These are phyloP conservation scores for Colletotrichum simmondsii DNA, from an alignment of 2,329 filamentous ascomycete species.

Conservation along the genomic window DNA sequence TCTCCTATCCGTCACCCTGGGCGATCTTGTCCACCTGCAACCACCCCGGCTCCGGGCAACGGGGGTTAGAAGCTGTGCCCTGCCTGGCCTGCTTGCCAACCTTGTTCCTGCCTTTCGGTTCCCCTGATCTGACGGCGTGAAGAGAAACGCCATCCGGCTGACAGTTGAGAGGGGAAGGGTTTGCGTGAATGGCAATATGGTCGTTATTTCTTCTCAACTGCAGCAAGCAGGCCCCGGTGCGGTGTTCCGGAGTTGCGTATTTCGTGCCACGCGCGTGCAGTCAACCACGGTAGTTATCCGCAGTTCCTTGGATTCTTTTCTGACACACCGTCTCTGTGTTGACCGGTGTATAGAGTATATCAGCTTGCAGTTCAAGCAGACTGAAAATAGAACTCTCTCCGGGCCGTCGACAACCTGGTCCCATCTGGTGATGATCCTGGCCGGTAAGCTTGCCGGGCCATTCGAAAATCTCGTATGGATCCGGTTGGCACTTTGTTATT, in stretches of 20 bases:
- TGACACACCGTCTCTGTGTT: slow-evolving; percentile 2
- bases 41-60: neutral
- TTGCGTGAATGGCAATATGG: neutral
- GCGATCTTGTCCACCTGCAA: neutral
- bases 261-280: slow-evolving; percentile 20
- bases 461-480: neutral
- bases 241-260: slow-evolving; percentile 20
- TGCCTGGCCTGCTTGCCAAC: neutral
- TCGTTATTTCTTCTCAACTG: neutral
- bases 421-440: neutral
- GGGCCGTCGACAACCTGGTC: neutral
- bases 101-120: slow-evolving; percentile 8
- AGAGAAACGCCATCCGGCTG: neutral
- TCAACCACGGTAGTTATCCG: slow-evolving; percentile 6
- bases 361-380: neutral
- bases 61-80: neutral
- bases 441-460: neutral
- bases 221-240: neutral
- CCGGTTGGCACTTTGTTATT: neutral
- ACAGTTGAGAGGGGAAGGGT: neutral
- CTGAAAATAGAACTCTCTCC: neutral
- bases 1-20: neutral
- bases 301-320: slow-evolving; percentile 4
- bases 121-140: neutral
- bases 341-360: neutral